Evolutionary conservation across 225 moss, liverwort and hornwort genomes (phyloP).

Genomic region (Polytrichum formosum): DNA sequence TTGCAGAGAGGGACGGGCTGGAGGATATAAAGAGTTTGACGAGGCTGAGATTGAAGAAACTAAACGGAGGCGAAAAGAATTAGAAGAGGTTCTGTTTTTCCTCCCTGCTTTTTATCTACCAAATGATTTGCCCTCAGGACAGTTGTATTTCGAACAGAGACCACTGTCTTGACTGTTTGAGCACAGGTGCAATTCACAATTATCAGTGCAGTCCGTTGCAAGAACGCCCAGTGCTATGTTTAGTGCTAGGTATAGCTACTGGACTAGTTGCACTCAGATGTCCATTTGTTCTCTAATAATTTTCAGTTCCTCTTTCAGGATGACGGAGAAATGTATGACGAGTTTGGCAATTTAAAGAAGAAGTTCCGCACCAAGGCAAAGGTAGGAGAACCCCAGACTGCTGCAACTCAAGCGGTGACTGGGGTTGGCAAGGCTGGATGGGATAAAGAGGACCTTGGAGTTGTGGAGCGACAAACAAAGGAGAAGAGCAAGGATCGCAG

Average conservation of each 20-base stretch:
- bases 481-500: conserved; percentile 58
- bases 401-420: conserved; percentile 25
- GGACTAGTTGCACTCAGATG: neutral
- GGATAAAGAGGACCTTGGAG: conserved; percentile 72
- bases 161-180: too few species aligned
- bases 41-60: conserved; percentile 89
- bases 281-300: too few species aligned
- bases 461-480: conserved; percentile 49
- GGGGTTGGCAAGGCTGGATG: conserved; percentile 75
- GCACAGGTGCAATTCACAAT: too few species aligned
- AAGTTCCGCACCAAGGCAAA: conserved; percentile 81
- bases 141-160: too few species aligned
- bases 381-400: conserved; percentile 34
- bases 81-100: conserved; percentile 50
- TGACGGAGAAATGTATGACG: conserved; percentile 79
- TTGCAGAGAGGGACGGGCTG: conserved; percentile 80
- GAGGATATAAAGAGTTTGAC: conserved; percentile 91
- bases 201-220: too few species aligned
- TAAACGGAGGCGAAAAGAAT: conserved; percentile 70
- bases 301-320: conserved; percentile 29
- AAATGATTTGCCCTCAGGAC: too few species aligned
- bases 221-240: too few species aligned
- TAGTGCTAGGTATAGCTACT: neutral
- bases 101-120: neutral
- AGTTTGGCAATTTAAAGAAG: conserved; percentile 67